Evolutionary conservation across 1,284 basidiomycete genomes (phyloP).

Genomic region (Melampsora americana): DNA sequence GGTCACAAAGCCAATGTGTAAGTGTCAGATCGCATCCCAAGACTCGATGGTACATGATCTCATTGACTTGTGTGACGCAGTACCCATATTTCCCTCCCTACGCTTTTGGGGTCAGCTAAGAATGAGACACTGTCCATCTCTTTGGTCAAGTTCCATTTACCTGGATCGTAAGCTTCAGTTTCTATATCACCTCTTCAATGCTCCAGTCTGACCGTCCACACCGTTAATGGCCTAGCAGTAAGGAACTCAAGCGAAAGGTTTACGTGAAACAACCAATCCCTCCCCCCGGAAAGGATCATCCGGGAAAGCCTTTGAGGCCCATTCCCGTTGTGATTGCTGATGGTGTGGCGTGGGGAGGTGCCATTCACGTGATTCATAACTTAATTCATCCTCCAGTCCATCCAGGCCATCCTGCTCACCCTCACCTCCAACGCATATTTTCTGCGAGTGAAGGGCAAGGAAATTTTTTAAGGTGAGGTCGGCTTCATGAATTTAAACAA

Average conservation of each 20-base stretch:
- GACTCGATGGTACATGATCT: background rate
- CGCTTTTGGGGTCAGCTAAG: constrained; percentile 47
- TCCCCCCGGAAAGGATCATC: background rate
- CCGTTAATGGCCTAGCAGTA: constrained; percentile 10
- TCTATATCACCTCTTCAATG: background rate
- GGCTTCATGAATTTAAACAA: too few species aligned
- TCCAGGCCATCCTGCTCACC: constrained; percentile 6
- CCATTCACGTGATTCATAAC: constrained; percentile 15
- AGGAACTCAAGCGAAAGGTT: constrained; percentile 1
- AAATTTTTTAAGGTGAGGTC: too few species aligned
- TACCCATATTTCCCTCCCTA: constrained; percentile 49
- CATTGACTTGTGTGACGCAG: background rate
- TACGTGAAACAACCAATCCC: background rate
- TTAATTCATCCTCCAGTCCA: constrained; percentile 29
- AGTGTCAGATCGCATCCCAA: constrained; percentile 1
- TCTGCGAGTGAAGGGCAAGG: too few species aligned
- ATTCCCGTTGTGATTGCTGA: constrained; percentile 26
- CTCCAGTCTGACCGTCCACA: background rate
- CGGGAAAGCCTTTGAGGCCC: background rate
- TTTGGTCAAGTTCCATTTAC: constrained; percentile 47
- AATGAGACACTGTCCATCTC: constrained; percentile 49
- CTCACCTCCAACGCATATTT: constrained; percentile 7
- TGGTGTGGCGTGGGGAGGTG: constrained; percentile 30
- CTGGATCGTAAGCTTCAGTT: constrained; percentile 13
- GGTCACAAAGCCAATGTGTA: constrained; percentile 36